Conservation (phyloP, 164 flowering plant species). For the Paratinospora sagittata region DNA sequence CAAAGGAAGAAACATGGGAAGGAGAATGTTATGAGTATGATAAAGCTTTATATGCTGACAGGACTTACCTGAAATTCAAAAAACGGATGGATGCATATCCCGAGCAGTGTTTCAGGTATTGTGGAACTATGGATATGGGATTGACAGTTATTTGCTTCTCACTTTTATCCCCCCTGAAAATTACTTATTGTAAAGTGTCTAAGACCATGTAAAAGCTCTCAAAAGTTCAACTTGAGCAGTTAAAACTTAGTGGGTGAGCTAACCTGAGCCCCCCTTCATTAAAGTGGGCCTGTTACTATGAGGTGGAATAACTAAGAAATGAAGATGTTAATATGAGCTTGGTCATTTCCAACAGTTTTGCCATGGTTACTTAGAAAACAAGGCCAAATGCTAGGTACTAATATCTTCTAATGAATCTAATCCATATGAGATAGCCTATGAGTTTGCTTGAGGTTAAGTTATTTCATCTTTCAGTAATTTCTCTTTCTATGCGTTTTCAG, state of each 20-base stretch:
- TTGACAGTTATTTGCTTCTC: not conserved
- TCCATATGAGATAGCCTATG: not conserved
- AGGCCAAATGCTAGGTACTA: not conserved
- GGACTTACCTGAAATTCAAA: conserved; percentile 90
- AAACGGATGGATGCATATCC: conserved; percentile 72
- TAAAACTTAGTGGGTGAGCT: too few species aligned
- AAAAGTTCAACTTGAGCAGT: not conserved
- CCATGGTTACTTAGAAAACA: not conserved
- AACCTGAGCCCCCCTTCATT: not conserved
- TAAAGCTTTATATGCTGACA: conserved; percentile 67
- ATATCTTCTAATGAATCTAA: too few species aligned
- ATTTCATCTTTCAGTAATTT: not conserved
- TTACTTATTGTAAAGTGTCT: not conserved
- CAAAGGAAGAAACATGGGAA: conserved; percentile 61
- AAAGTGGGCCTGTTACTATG: not conserved
- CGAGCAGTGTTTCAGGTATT: conserved; percentile 89
- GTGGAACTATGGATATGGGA: not conserved
- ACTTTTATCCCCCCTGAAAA: not conserved
- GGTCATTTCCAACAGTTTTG: not conserved
- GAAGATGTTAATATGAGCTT: not conserved
- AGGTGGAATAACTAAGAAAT: not conserved
- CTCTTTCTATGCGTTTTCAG: not conserved
- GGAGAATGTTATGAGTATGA: conserved; percentile 82
- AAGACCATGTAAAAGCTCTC: not conserved
- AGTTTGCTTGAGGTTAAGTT: not conserved